These are phyloP conservation scores for Bipolaris zeicola DNA, from an alignment of 2,329 filamentous ascomycete species.

Conservation along the genomic window DNA sequence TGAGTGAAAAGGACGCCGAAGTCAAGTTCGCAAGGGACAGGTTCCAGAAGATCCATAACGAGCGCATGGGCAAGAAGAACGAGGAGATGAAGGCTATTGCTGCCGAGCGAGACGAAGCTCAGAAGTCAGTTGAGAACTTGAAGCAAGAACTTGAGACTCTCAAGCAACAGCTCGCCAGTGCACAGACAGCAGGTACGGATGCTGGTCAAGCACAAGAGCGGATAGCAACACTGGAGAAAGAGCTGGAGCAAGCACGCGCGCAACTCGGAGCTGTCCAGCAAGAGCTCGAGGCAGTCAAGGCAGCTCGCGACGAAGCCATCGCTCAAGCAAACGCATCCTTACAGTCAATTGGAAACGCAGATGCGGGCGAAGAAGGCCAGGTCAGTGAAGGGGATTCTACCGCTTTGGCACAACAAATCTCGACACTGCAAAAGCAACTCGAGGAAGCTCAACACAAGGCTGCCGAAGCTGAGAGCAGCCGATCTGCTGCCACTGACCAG, in stretches of 20 bases:
- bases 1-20: slow-evolving; percentile 23
- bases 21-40: slow-evolving; percentile 56
- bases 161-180: slow-evolving; percentile 27
- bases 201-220: slow-evolving; percentile 54
- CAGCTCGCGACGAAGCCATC: slow-evolving; percentile 68
- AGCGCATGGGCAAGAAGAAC: slow-evolving; percentile 50
- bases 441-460: slow-evolving; percentile 38
- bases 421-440: slow-evolving; percentile 45
- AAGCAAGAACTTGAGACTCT: slow-evolving; percentile 68
- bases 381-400: slow-evolving; percentile 43
- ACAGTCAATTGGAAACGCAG: slow-evolving; percentile 38
- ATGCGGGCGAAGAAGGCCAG: slow-evolving; percentile 55
- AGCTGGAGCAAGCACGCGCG: slow-evolving; percentile 27
- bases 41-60: slow-evolving; percentile 52
- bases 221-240: slow-evolving; percentile 62
- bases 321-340: slow-evolving; percentile 53
- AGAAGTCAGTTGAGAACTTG: slow-evolving; percentile 26
- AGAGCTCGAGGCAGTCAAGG: slow-evolving; percentile 64
- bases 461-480: slow-evolving; percentile 42
- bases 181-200: slow-evolving; percentile 21
- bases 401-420: slow-evolving; percentile 39
- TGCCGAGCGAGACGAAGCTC: slow-evolving; percentile 69
- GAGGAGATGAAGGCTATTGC: slow-evolving; percentile 53
- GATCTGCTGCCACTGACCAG: slow-evolving; percentile 46
- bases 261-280: slow-evolving; percentile 32